These are phyloP conservation scores for Cercospora sp. DNA, from an alignment of 2,329 filamentous ascomycete genomes.

Conservation along the genomic window DNA sequence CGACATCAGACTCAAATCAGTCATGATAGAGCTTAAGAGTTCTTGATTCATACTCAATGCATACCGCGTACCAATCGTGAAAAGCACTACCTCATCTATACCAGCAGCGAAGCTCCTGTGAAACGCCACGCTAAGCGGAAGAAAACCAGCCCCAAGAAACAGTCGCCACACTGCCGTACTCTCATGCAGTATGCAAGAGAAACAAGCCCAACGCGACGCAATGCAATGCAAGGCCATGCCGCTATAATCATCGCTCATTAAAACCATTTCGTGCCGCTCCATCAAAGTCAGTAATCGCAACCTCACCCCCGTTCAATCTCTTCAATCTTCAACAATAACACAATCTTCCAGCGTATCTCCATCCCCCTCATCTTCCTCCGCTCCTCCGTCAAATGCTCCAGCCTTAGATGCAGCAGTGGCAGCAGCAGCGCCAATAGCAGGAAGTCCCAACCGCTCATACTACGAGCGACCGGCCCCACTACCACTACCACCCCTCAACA, in stretches of 20 bases:
- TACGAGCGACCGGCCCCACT: constrained; percentile 11
- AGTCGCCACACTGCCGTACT: too few species aligned
- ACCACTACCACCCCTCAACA: constrained; percentile 3
- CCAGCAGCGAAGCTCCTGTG: neutral
- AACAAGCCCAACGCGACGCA: neutral
- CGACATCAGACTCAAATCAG: too few species aligned
- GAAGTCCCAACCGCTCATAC: constrained; percentile 7
- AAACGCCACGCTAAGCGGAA: neutral
- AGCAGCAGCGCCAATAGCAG: neutral
- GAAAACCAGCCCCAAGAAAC: neutral
- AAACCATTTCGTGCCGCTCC: neutral
- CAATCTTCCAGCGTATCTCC: neutral
- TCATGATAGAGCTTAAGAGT: too few species aligned
- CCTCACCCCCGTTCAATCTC: neutral
- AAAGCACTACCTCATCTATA: neutral
- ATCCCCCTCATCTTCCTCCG: neutral
- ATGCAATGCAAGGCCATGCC: neutral
- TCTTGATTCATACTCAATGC: neutral
- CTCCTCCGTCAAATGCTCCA: neutral
- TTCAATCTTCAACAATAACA: neutral
- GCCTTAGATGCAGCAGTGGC: neutral
- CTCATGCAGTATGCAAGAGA: neutral
- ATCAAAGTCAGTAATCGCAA: neutral
- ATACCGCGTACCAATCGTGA: neutral
- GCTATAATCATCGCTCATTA: neutral